Evolutionary conservation across 768 basidiomycete genomes (phyloP).

Genomic region (Boletus reticuloceps): DNA sequence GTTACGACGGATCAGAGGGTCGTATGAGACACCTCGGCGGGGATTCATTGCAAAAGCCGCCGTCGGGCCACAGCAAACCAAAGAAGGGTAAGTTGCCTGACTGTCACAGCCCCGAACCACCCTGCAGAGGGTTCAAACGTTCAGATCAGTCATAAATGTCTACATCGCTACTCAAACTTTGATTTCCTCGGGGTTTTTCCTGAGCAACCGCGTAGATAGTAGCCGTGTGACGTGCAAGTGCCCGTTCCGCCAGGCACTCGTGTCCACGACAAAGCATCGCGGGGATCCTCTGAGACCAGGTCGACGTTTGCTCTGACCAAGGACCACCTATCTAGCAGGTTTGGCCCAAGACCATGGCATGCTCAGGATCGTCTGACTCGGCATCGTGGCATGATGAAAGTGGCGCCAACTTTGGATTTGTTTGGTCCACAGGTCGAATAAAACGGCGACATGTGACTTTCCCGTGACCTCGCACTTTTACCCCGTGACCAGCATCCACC

Average conservation of each 20-base stretch:
- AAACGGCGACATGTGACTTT: conserved; percentile 40
- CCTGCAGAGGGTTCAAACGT: not conserved
- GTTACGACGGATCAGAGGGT: not conserved
- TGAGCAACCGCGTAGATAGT: no score
- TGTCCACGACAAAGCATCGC: no score
- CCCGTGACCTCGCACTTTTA: conserved; percentile 38
- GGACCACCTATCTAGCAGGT: no score
- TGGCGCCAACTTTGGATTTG: conserved; percentile 28
- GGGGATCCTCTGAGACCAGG: no score
- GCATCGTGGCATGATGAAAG: not conserved
- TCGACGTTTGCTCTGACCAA: no score
- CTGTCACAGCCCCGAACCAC: not conserved
- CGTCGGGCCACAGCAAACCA: not conserved
- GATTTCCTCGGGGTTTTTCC: no score
- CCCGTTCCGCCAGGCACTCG: no score
- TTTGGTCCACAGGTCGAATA: conserved; percentile 33
- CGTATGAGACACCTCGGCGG: no score
- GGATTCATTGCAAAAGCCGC: not conserved
- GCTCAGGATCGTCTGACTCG: no score
- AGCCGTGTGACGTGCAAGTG: no score
- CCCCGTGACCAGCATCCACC: conserved; percentile 42
- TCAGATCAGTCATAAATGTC: not conserved
- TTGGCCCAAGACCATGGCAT: no score
- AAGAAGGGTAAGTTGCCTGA: not conserved
- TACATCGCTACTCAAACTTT: no score